A percentile compares a stretch with the other conserved stretches of the same genome.
Evolutionary conservation across 2,329 filamentous ascomycete species (phyloP).

Genomic region (Cryphonectria nitschkei): DNA sequence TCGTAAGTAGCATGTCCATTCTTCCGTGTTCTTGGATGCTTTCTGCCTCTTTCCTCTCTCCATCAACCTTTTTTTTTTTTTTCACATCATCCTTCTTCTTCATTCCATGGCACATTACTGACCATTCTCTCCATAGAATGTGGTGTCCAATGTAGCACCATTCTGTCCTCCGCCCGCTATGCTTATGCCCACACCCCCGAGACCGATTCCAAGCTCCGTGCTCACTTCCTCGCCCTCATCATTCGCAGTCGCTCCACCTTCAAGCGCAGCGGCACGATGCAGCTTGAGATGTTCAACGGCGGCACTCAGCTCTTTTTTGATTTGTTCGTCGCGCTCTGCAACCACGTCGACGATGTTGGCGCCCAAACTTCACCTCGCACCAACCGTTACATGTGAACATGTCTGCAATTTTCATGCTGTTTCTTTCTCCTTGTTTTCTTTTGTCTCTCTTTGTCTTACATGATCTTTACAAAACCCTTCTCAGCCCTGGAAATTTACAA

Average conservation of each 20-base stretch:
- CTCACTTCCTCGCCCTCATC: slow-evolving; percentile 90
- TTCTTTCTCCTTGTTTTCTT: slow-evolving; percentile 1
- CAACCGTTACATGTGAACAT: slow-evolving; percentile 39
- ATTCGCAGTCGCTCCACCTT: slow-evolving; percentile 87
- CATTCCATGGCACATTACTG: slow-evolving; percentile 11
- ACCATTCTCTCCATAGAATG: slow-evolving; percentile 54
- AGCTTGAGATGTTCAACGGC: slow-evolving; percentile 88
- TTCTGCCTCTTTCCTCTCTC: slow-evolving; percentile 3
- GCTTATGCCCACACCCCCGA: slow-evolving; percentile 89
- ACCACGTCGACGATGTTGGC: slow-evolving; percentile 76
- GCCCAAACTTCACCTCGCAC: slow-evolving; percentile 54
- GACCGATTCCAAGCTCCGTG: slow-evolving; percentile 85
- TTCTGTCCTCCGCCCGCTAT: slow-evolving; percentile 84
- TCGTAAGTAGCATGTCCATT: slow-evolving; percentile 50
- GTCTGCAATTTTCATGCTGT: not conserved
- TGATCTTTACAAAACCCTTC: slow-evolving; percentile 12
- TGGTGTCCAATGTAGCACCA: slow-evolving; percentile 82
- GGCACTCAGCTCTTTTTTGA: slow-evolving; percentile 88
- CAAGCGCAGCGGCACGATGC: slow-evolving; percentile 93
- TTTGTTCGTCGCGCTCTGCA: slow-evolving; percentile 89
- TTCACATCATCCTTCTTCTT: not conserved
- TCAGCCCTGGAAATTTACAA: slow-evolving; percentile 17
- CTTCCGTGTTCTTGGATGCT: not conserved
- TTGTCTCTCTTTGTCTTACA: not conserved
- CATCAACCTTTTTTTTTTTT: not conserved